Evolutionary conservation across 768 basidiomycete species (phyloP).

Genomic region (Hericium erinaceus): DNA sequence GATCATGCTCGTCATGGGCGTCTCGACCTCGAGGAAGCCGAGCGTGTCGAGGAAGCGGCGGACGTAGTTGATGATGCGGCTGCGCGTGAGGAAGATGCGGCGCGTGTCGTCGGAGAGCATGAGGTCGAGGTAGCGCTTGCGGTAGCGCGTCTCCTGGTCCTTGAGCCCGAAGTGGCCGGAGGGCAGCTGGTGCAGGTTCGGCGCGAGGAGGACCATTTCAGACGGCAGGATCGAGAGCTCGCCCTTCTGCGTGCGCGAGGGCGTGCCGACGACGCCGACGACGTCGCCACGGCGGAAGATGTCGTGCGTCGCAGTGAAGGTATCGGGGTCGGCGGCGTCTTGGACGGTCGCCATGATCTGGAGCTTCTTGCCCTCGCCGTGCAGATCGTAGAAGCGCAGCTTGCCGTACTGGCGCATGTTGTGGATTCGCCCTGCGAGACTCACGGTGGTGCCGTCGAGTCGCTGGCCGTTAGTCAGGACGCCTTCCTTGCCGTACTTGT

Average conservation of each 20-base stretch:
- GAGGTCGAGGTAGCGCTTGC: slow-evolving; percentile 97
- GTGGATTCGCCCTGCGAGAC: slow-evolving; percentile 85
- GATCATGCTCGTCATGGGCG: slow-evolving; percentile 93
- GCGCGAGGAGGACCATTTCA: slow-evolving; percentile 80
- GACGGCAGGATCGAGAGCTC: slow-evolving; percentile 86
- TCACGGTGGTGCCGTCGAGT: slow-evolving; percentile 47
- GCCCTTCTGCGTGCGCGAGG: slow-evolving; percentile 90
- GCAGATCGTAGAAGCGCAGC: slow-evolving; percentile 90
- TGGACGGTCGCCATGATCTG: slow-evolving; percentile 91
- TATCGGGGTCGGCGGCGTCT: slow-evolving; percentile 52
- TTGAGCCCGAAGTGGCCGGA: slow-evolving; percentile 89
- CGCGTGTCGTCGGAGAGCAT: slow-evolving; percentile 89
- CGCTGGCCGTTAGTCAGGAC: slow-evolving; percentile 59
- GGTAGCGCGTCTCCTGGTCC: slow-evolving; percentile 95
- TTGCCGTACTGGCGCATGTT: slow-evolving; percentile 82
- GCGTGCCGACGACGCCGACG: slow-evolving; percentile 83
- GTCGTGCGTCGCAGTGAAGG: slow-evolving; percentile 68
- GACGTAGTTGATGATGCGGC: slow-evolving; percentile 86
- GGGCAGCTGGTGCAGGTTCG: slow-evolving; percentile 93
- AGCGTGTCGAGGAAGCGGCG: slow-evolving; percentile 82
- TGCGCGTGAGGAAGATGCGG: slow-evolving; percentile 83
- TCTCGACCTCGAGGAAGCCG: slow-evolving; percentile 98
- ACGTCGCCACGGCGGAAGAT: slow-evolving; percentile 94
- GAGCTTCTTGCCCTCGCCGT: slow-evolving; percentile 85
- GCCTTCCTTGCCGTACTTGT: slow-evolving; percentile 63